Conservation (phyloP, 495 filamentous ascomycete genomes). For the Xylaria castorea region DNA sequence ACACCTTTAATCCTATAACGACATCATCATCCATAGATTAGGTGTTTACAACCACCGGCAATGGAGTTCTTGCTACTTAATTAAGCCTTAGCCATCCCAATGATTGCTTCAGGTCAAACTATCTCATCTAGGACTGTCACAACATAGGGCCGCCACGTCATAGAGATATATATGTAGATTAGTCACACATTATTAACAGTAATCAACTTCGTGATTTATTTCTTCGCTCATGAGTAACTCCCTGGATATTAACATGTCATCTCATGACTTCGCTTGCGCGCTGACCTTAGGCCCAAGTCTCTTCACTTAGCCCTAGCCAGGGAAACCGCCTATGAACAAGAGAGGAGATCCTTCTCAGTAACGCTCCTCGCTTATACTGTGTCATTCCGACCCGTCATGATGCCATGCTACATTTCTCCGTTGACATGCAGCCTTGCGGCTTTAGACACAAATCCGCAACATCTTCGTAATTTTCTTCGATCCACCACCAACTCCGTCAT, state of each 20-base stretch:
- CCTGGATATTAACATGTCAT: conserved; percentile 15
- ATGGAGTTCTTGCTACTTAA: no score
- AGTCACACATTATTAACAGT: neutral
- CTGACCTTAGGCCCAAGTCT: conserved; percentile 6
- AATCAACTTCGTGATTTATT: conserved; percentile 1
- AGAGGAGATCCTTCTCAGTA: conserved; percentile 2
- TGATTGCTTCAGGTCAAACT: neutral
- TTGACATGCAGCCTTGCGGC: neutral
- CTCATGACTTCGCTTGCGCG: conserved; percentile 24
- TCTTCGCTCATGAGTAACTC: conserved; percentile 19
- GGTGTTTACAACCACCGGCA: no score
- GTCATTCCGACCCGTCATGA: neutral
- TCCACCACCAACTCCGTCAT: conserved; percentile 14
- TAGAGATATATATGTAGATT: neutral
- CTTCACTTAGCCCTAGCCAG: conserved; percentile 18
- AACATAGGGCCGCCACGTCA: neutral
- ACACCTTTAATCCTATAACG: no score
- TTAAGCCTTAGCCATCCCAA: no score
- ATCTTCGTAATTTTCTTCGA: neutral
- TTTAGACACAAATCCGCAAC: neutral
- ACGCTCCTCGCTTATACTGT: neutral
- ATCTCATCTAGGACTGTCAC: neutral
- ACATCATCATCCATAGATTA: no score
- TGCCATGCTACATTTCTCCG: conserved; percentile 4
- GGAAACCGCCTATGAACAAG: neutral